Evolutionary conservation across 345 rosid genomes (phyloP).

Genomic region (Eucalyptus cladocalyx): DNA sequence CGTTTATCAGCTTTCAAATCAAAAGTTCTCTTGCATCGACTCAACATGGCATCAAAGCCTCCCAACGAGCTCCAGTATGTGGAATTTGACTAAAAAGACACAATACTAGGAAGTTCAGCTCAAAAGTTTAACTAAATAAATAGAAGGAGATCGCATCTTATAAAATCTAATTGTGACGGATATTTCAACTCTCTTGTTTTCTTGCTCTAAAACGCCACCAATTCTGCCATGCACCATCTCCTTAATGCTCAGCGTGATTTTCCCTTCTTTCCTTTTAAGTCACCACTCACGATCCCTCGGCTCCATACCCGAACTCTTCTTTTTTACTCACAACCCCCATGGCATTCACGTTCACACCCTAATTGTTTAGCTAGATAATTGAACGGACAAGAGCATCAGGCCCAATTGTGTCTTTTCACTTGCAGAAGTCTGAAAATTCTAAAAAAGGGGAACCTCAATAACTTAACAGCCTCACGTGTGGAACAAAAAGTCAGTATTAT

Average conservation of each 20-base stretch:
- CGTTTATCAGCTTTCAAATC: no score
- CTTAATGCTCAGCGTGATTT: no score
- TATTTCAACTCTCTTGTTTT: no score
- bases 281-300: background rate
- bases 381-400: background rate
- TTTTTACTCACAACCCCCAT: background rate
- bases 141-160: accelerated
- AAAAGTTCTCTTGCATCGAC: no score
- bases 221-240: no score
- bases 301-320: background rate
- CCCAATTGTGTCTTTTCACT: background rate
- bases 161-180: accelerated
- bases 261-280: background rate
- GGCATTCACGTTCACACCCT: background rate
- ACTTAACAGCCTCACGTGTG: background rate
- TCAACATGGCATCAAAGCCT: no score
- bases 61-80: accelerated
- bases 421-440: no score
- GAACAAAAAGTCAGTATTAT: background rate
- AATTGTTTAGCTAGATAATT: background rate
- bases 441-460: no score
- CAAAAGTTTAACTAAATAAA: accelerated
- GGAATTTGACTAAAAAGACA: no score
- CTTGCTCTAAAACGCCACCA: no score
- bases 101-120: accelerated